A percentile compares a stretch with the other conserved stretches of the same genome.
phyloP scores from a whole-genome alignment of 2,329 filamentous ascomycete species.

The Aspergillus hortae region DNA sequence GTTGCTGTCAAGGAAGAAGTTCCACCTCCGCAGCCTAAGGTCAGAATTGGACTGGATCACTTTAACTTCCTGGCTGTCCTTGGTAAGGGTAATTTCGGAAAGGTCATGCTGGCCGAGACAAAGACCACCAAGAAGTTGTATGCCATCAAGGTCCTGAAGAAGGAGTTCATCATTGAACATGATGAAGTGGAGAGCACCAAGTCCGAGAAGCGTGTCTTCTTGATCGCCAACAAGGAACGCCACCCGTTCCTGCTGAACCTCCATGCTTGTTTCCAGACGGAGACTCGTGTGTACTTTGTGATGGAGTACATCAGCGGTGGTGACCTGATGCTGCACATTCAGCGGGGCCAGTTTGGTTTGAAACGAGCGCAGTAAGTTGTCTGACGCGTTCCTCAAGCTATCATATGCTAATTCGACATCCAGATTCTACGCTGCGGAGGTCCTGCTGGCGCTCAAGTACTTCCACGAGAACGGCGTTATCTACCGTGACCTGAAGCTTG shows the following conservation, averaged over 20 bases:
- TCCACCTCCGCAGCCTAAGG: slow-evolving; percentile 29
- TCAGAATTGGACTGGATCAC: slow-evolving; percentile 90
- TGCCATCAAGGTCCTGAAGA: slow-evolving; percentile 98
- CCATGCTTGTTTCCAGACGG: slow-evolving; percentile 98
- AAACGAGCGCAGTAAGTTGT: slow-evolving; percentile 84
- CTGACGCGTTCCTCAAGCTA: neutral
- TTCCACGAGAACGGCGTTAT: slow-evolving; percentile 99
- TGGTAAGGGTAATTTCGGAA: slow-evolving; percentile 98
- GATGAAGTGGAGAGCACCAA: slow-evolving; percentile 97
- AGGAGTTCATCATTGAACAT: slow-evolving; percentile 99
- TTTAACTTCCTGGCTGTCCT: slow-evolving; percentile 99
- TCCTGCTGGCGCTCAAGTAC: slow-evolving; percentile 95
- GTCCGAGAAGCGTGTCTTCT: slow-evolving; percentile 94
- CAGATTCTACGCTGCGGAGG: slow-evolving; percentile 95
- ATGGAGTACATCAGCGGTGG: slow-evolving; percentile 99
- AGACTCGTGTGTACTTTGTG: slow-evolving; percentile 97
- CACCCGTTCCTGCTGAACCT: slow-evolving; percentile 94
- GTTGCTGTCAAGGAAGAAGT: slow-evolving; percentile 27
- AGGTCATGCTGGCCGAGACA: slow-evolving; percentile 98
- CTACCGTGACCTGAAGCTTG: slow-evolving; percentile 77
- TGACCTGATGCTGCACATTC: slow-evolving; percentile 98
- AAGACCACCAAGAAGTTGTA: slow-evolving; percentile 90
- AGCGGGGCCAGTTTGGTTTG: slow-evolving; percentile 90
- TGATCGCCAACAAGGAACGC: slow-evolving; percentile 94
- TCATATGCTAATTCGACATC: neutral